Evolutionary conservation across 2,329 filamentous ascomycete genomes (phyloP).

Genomic region (Hawksworthiomyces lignivorus): DNA sequence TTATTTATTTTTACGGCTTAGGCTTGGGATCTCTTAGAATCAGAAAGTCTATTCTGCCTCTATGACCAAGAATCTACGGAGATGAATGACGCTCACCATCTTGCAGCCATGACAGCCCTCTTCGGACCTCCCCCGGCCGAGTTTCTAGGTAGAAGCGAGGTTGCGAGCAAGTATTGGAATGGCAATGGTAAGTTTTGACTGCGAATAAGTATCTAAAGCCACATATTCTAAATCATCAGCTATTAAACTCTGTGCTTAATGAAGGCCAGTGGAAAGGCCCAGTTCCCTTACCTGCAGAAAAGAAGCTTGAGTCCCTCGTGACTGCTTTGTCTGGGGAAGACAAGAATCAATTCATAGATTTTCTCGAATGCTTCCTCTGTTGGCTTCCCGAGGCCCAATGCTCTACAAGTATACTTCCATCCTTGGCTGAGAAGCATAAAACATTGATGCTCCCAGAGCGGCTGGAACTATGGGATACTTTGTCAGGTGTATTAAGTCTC

Average conservation of each 20-base stretch:
- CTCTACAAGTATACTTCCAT: too few species aligned
- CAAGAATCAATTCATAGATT: conserved; percentile 16
- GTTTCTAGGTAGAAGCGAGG: conserved; percentile 17
- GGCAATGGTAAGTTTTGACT: conserved; percentile 15
- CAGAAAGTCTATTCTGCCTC: conserved; percentile 16
- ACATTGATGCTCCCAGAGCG: too few species aligned
- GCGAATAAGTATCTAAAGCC: conserved; percentile 3
- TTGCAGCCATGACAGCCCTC: conserved; percentile 22
- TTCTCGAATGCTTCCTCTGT: conserved; percentile 16
- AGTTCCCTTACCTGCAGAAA: conserved; percentile 17
- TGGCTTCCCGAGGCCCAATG: conserved; percentile 23
- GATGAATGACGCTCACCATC: conserved; percentile 21
- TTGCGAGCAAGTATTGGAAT: conserved; percentile 21
- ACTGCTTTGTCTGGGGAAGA: conserved; percentile 12
- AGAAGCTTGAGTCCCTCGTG: conserved; percentile 14
- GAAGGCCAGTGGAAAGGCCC: conserved; percentile 20
- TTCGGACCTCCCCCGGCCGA: conserved; percentile 21
- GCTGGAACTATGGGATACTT: too few species aligned
- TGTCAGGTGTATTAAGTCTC: too few species aligned
- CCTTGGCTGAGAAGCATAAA: too few species aligned
- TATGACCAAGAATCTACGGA: conserved; percentile 15
- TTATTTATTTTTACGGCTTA: too few species aligned
- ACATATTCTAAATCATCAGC: neutral
- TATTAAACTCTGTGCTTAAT: neutral
- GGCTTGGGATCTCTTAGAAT: conserved; percentile 22